Conservation (phyloP, 306 rosid genomes). For the Vigna reflexopilosa region DNA sequence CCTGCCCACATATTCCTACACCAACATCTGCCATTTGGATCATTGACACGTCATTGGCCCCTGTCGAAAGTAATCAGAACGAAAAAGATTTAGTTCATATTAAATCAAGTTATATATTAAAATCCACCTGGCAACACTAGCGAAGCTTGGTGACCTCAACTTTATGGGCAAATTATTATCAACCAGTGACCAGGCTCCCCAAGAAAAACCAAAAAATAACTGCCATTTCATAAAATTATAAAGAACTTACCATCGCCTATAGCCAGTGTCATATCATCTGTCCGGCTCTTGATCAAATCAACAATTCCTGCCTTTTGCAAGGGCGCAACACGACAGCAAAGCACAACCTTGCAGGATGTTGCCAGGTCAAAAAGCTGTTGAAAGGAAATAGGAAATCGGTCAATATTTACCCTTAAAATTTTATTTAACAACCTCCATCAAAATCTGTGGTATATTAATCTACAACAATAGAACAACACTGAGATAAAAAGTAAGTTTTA, state of each 20-base stretch:
- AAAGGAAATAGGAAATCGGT: constrained; percentile 39
- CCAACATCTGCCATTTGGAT: constrained; percentile 99
- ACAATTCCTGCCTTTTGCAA: constrained; percentile 99
- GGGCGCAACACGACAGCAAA: constrained; percentile 99
- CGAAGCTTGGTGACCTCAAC: constrained; percentile 29
- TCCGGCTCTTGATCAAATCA: constrained; percentile 86
- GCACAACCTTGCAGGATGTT: constrained; percentile 82
- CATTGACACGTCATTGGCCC: constrained; percentile 99
- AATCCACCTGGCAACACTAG: constrained; percentile 33
- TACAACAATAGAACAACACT: constrained; percentile 21
- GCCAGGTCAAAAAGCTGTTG: constrained; percentile 94
- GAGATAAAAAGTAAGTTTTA: constrained; percentile 27
- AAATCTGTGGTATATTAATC: constrained; percentile 30
- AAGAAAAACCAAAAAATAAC: constrained; percentile 35
- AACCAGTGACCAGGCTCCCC: constrained; percentile 3
- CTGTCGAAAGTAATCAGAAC: constrained; percentile 52
- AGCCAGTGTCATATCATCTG: constrained; percentile 97
- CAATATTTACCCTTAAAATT: constrained; percentile 31
- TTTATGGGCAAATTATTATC: constrained; percentile 17
- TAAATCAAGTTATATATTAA: constrained; percentile 25
- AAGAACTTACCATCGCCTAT: constrained; percentile 89
- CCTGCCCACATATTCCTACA: constrained; percentile 98
- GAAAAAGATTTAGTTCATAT: constrained; percentile 25
- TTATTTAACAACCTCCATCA: constrained; percentile 23
- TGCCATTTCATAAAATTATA: constrained; percentile 16